Evolutionary conservation across 1,139 yeast species (phyloP), one percentile per base, ranked within the genome.

Genomic region (Candida mesenterica): DNA sequence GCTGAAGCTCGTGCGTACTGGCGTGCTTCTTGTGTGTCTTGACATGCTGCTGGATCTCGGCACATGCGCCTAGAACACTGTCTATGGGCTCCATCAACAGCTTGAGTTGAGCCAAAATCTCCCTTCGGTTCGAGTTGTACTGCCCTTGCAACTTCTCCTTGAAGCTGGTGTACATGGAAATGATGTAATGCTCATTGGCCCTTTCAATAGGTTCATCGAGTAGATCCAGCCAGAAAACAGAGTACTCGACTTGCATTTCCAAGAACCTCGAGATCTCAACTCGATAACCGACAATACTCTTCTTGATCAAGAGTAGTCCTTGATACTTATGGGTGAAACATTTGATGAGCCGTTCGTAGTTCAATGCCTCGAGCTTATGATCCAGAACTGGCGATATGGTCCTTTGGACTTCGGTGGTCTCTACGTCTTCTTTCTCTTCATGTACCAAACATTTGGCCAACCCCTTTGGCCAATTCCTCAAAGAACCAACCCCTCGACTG

Each of bases 111-210:
- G 26, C 25, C 36, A 43, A 24, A 7, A 36, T 25, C 10, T 33
- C 32, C 2, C 14, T 24, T 13, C 27, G 30, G 10, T 48, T 26
- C 28, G 12, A 16, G 16, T 23, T 22, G 16, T 22, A 13, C 15
- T 49, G 52, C 7, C 17, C 19, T 20, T 31, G 32, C 38, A 48
- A 41, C 34, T 53, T 56, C 7, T 45, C 49, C 8, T 38, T 33
- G 41, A 45, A 57, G 29, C 50, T 39, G 13, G 47, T 43, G 36
- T 50, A 53, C 37, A 53, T 48, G 13, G 52, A 45, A 10, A 41
- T 45, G 31, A 52, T 44, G 20, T 43, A 43, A 8, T 28, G 28
- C 13, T 31, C 8, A n/a, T 26, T 25, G 22, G 22, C 22, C 9
- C 22, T 9, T 5, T 15, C 17, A n/a, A 15, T 13, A 17, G n/a